Percentiles rank a stretch among this genome's conserved stretches.
phyloP scores from a whole-genome alignment of 2,329 filamentous ascomycete genomes.

The Plectosphaerella sp. region DNA sequence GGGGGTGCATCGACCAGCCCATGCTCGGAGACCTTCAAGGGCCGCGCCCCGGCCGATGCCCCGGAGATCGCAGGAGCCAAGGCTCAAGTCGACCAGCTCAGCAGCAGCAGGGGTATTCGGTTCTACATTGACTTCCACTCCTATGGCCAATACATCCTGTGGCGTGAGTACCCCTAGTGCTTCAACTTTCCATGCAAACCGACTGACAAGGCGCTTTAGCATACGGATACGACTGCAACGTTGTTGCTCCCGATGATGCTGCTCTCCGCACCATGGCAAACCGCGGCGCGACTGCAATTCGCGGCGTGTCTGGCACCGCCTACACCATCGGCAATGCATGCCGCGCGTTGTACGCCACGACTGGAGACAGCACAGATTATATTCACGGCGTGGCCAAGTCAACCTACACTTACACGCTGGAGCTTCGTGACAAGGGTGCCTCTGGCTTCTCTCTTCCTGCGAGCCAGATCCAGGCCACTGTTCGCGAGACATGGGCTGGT shows the following conservation, averaged over 20 bases:
- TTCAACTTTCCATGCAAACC: no score
- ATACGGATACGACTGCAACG: slow-evolving; percentile 11
- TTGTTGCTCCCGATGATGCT: slow-evolving; percentile 10
- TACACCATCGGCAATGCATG: slow-evolving; percentile 16
- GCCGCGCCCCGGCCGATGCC: slow-evolving; percentile 31
- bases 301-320: slow-evolving; percentile 9
- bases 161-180: slow-evolving; percentile 4
- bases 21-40: slow-evolving; percentile 41
- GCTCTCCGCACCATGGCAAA: slow-evolving; percentile 4
- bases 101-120: slow-evolving; percentile 43
- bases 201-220: neutral
- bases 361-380: slow-evolving; percentile 16
- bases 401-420: slow-evolving; percentile 11
- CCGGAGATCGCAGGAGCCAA: slow-evolving; percentile 44
- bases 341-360: slow-evolving; percentile 13
- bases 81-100: slow-evolving; percentile 37
- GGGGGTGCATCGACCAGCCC: slow-evolving; percentile 43
- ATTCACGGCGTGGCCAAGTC: slow-evolving; percentile 12
- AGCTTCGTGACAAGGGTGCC: slow-evolving; percentile 8
- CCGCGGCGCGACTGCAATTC: slow-evolving; percentile 8
- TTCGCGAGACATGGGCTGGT: slow-evolving; percentile 11
- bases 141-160: slow-evolving; percentile 44
- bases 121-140: slow-evolving; percentile 63
- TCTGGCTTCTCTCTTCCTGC: slow-evolving; percentile 11
- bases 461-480: slow-evolving; percentile 11